A percentile compares a stretch with the other conserved stretches of the same genome.
Evolutionary conservation across 1,284 basidiomycete genomes (phyloP).

Genomic region (Trametes pubescens): DNA sequence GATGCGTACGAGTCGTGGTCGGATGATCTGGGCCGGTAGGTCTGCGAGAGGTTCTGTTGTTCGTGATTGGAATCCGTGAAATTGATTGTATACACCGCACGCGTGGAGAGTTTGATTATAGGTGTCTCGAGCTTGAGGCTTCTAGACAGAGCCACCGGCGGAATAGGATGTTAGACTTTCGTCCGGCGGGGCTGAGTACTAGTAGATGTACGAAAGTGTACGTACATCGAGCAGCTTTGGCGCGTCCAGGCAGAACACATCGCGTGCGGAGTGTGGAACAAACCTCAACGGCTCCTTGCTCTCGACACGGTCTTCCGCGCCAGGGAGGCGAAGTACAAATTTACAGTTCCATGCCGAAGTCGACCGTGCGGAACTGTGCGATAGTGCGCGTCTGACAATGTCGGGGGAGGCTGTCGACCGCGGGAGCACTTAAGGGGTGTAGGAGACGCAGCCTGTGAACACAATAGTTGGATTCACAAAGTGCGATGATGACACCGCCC

Average conservation of each 20-base stretch:
- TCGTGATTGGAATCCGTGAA: too few relatives aligned
- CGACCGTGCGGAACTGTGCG: slow-evolving; percentile 37
- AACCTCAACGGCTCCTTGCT: slow-evolving; percentile 33
- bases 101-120: too few relatives aligned
- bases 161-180: too few relatives aligned
- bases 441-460: not conserved
- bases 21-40: not conserved
- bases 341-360: slow-evolving; percentile 42
- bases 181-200: too few relatives aligned
- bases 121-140: too few relatives aligned
- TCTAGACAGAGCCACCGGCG: too few relatives aligned
- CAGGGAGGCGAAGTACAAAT: slow-evolving; percentile 37
- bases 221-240: slow-evolving; percentile 31
- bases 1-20: slow-evolving; percentile 15
- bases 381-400: slow-evolving; percentile 34
- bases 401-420: too few relatives aligned
- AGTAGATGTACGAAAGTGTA: slow-evolving; percentile 37
- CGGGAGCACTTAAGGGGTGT: not conserved
- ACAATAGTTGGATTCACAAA: not conserved
- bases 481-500: not conserved
- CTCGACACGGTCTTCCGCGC: slow-evolving; percentile 28
- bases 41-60: not conserved
- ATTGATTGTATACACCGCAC: too few relatives aligned
- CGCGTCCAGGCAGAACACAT: slow-evolving; percentile 33
- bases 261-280: slow-evolving; percentile 24